A percentile compares a stretch with the other conserved stretches of the same genome.
Evolutionary conservation across 129 eudicot species (phyloP).

Genomic region (Flaveria robusta): DNA sequence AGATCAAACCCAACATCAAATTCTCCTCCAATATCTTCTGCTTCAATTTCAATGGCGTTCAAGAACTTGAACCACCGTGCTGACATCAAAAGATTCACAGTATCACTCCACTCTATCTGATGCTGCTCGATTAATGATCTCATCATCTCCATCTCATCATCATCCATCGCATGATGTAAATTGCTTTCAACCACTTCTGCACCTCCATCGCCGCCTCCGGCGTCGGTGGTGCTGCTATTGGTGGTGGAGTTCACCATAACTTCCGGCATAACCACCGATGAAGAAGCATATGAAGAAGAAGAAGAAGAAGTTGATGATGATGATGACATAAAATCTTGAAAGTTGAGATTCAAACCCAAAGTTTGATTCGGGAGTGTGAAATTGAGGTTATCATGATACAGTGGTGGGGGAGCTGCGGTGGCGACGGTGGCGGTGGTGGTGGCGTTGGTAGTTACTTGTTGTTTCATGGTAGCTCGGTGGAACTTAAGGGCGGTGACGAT

Average conservation of each 20-base stretch:
- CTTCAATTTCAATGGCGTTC: conserved; percentile 40
- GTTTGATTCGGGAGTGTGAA: conserved; percentile 72
- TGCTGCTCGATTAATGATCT: conserved; percentile 71
- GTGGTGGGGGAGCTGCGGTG: conserved; percentile 39
- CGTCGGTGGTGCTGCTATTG: no score
- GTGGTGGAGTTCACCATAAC: conserved; percentile 13
- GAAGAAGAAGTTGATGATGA: conserved; percentile 36
- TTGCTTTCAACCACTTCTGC: neutral
- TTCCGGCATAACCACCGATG: conserved; percentile 39
- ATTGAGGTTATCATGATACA: conserved; percentile 41
- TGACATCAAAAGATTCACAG: conserved; percentile 58
- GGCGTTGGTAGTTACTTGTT: conserved; percentile 22
- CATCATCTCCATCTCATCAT: conserved; percentile 72
- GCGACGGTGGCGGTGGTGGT: neutral
- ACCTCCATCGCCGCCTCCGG: neutral
- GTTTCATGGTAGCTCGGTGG: conserved; percentile 83
- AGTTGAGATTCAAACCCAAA: conserved; percentile 80
- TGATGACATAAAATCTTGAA: conserved; percentile 63
- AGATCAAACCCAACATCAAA: conserved; percentile 27
- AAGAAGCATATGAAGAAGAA: conserved; percentile 45
- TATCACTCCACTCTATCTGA: conserved; percentile 85
- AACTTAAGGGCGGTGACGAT: conserved; percentile 82
- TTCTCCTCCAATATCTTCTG: no score
- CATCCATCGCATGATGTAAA: conserved; percentile 71
- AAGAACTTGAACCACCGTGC: conserved; percentile 78